Base-by-base conservation (phyloP, 441 rosid genomes). In the Brassica hybrid region DNA sequence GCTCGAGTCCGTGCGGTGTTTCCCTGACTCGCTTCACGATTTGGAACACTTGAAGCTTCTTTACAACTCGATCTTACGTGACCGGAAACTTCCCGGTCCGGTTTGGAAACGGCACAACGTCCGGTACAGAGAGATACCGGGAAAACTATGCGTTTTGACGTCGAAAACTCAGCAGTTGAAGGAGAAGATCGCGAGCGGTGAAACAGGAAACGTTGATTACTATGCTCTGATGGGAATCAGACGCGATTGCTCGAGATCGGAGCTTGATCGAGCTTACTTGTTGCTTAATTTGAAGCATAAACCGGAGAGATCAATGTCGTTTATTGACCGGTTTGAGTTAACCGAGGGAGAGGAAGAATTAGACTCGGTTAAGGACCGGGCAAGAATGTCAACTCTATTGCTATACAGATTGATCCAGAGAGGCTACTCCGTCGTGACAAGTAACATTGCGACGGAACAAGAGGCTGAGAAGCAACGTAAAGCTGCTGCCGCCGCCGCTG, bases 51-150 rank as follows among this genome's bases (percentile, higher is more conserved):
- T 79, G 36, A 79, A 79, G 48, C 79, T 79, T 16, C 76, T 79
- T 10, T 79, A 79, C 76, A 79, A 79, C 61, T 74, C 82, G 8
- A 79, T 79, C 12, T 59, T 79, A 32, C 82, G 82, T 7, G 82
- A 79, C 64, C n/a, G n/a, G n/a, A n/a, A n/a, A n/a, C n/a, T n/a
- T n/a, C n/a, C n/a, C n/a, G n/a, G n/a, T n/a, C n/a, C n/a, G n/a
- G n/a, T n/a, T 74, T 79, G 82, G 82, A 79, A 79, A 75, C 75
- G 76, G 34, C 82, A 79, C 25, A 79, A 79, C 1, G 82, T 79
- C 79, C 78, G 79, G 76, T 79, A 79, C 59, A 70, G 76, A 74
- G 82, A 79, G 41, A 79, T 79, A 7, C 82, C 82, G 57, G 82
- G 82, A 1, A 79, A 79, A 58, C 12, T 79, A 57, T 79, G 79